A percentile compares a stretch with the other conserved stretches of the same genome.
phyloP scores from a whole-genome alignment of 2,329 filamentous ascomycete genomes.

The Phymatotrichopsis omnivora region DNA sequence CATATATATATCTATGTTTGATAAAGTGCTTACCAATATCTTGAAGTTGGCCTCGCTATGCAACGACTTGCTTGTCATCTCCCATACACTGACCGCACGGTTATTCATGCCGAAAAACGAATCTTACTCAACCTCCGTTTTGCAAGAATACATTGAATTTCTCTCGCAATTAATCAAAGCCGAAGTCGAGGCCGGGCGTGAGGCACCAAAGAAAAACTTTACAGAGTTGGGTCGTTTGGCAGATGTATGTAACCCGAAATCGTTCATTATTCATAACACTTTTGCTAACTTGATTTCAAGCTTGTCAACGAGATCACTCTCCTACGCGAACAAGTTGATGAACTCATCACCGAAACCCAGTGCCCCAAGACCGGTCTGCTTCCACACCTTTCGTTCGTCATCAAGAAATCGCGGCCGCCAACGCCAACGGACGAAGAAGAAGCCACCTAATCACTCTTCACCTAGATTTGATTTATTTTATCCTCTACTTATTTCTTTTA shows the following conservation, averaged over 20 bases:
- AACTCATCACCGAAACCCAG: slow-evolving; percentile 26
- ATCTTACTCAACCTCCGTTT: slow-evolving; percentile 22
- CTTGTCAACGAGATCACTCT: slow-evolving; percentile 25
- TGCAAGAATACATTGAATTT: slow-evolving; percentile 21
- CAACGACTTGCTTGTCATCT: slow-evolving; percentile 28
- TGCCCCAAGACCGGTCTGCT: slow-evolving; percentile 25
- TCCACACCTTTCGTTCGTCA: slow-evolving; percentile 23
- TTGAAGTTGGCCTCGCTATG: slow-evolving; percentile 22
- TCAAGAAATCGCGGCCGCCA: slow-evolving; percentile 21
- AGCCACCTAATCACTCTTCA: slow-evolving; percentile 3
- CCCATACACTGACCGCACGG: slow-evolving; percentile 26
- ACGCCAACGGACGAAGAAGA: slow-evolving; percentile 14
- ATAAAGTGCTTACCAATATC: background rate
- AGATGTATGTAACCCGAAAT: slow-evolving; percentile 12
- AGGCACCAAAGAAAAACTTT: slow-evolving; percentile 15
- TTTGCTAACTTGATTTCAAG: slow-evolving; percentile 9
- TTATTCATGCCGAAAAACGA: slow-evolving; percentile 27
- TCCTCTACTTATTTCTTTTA: slow-evolving; percentile 8
- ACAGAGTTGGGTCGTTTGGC: slow-evolving; percentile 24
- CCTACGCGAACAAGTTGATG: slow-evolving; percentile 26
- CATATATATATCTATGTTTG: too few species aligned
- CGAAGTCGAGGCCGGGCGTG: background rate
- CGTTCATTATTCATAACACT: background rate
- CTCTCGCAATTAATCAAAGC: slow-evolving; percentile 12
- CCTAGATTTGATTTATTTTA: slow-evolving; percentile 13